These are phyloP conservation scores for Hydnum rufescens DNA, from an alignment of 768 basidiomycete species.

Conservation along the genomic window DNA sequence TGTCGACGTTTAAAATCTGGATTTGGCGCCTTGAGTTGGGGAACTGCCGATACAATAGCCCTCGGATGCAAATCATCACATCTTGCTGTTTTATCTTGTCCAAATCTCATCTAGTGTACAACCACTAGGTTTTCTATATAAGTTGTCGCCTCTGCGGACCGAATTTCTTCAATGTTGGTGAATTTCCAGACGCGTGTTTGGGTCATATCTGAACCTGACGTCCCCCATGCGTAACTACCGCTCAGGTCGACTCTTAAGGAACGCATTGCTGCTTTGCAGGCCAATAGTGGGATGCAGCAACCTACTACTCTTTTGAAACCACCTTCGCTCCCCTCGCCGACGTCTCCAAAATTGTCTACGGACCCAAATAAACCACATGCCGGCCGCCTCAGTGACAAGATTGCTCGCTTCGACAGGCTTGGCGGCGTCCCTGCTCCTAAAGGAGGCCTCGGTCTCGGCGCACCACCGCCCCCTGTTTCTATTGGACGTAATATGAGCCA, in stretches of 20 bases:
- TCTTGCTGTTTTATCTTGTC: no score
- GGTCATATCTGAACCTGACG: no score
- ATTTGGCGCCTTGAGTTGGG: no score
- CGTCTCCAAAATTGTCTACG: neutral
- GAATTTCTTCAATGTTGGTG: no score
- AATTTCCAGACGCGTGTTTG: no score
- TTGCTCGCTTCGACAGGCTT: neutral
- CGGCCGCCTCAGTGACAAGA: neutral
- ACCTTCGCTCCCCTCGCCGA: neutral
- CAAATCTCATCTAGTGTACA: no score
- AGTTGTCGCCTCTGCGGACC: no score
- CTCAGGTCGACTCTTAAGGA: conserved; percentile 1
- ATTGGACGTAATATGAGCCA: neutral
- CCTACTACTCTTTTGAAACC: neutral
- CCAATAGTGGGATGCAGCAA: neutral
- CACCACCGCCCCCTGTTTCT: neutral
- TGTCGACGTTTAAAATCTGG: no score
- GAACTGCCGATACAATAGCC: no score
- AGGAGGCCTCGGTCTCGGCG: neutral
- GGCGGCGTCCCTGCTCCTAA: neutral
- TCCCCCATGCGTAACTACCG: no score
- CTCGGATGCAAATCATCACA: no score
- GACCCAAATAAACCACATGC: neutral
- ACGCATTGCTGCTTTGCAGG: conserved; percentile 1
- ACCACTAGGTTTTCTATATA: no score